Conservation (phyloP, 768 basidiomycete species). For the Psilocybe cyanescens region DNA sequence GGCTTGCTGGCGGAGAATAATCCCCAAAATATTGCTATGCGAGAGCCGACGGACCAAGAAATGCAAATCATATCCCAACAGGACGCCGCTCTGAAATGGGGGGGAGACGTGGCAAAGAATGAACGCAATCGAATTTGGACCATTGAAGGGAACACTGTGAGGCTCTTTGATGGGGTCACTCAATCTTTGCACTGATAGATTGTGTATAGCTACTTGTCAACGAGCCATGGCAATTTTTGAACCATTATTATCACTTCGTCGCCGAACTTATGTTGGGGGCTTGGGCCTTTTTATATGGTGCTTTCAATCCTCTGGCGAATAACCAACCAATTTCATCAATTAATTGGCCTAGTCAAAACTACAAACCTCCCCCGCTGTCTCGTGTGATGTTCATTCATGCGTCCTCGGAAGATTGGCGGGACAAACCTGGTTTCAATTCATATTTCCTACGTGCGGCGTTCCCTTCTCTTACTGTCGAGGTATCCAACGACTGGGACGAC, state of each 20-base stretch:
- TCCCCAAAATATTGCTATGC: constrained; percentile 63
- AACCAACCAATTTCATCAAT: constrained; percentile 14
- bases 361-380: constrained; percentile 51
- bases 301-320: constrained; percentile 31
- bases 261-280: constrained; percentile 80
- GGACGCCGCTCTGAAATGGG: constrained; percentile 69
- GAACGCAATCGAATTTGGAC: constrained; percentile 58
- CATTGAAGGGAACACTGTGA: constrained; percentile 74
- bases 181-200: background rate
- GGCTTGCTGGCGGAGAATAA: constrained; percentile 59
- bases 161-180: constrained; percentile 4
- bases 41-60: constrained; percentile 68
- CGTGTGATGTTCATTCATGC: constrained; percentile 76
- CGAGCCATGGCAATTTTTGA: constrained; percentile 77
- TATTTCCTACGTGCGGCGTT: constrained; percentile 78
- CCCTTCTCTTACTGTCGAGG: constrained; percentile 72
- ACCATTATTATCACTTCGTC: constrained; percentile 87
- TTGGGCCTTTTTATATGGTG: constrained; percentile 75
- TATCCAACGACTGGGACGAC: constrained; percentile 73
- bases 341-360: constrained; percentile 13
- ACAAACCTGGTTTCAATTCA: constrained; percentile 74
- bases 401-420: constrained; percentile 66
- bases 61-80: constrained; percentile 64
- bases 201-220: constrained; percentile 55
- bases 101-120: constrained; percentile 19